Conservation (phyloP, 2,329 filamentous ascomycete species). For the Xylaria sp. region DNA sequence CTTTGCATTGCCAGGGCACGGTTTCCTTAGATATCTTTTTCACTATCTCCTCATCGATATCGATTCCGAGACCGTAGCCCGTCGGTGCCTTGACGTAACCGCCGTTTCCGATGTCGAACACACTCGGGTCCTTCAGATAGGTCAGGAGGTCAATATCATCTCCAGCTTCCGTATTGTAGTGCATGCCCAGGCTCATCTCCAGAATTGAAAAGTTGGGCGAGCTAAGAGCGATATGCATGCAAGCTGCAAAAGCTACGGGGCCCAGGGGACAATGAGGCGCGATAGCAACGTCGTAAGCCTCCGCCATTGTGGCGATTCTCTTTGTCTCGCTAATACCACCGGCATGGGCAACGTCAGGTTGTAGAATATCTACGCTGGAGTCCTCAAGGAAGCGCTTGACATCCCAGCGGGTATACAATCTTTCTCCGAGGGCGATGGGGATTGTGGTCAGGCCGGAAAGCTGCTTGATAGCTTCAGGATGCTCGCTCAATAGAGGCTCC, state of each 20-base stretch:
- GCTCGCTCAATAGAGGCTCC: constrained; percentile 76
- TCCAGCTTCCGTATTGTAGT: constrained; percentile 74
- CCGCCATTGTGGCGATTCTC: constrained; percentile 75
- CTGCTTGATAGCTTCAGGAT: constrained; percentile 71
- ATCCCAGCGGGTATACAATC: constrained; percentile 75
- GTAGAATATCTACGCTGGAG: constrained; percentile 74
- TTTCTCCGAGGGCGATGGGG: constrained; percentile 78
- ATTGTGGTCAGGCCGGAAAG: constrained; percentile 64
- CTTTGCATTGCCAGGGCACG: constrained; percentile 72
- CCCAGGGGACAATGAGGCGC: constrained; percentile 80
- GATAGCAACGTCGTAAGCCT: constrained; percentile 77
- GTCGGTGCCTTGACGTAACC: constrained; percentile 71
- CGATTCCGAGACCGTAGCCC: constrained; percentile 73
- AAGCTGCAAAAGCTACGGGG: constrained; percentile 77
- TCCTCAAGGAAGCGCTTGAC: constrained; percentile 76
- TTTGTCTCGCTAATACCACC: constrained; percentile 78
- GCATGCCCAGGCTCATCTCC: constrained; percentile 82
- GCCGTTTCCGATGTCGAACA: constrained; percentile 70
- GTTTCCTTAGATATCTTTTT: constrained; percentile 66
- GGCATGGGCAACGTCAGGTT: constrained; percentile 77
- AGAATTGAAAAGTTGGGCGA: constrained; percentile 76
- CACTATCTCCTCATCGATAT: constrained; percentile 76
- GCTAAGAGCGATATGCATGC: constrained; percentile 71
- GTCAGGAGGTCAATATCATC: constrained; percentile 66
- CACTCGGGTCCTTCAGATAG: constrained; percentile 71